Evolutionary conservation across 2,329 filamentous ascomycete species (phyloP).

Genomic region (Sclerotinia sclerotiorum): DNA sequence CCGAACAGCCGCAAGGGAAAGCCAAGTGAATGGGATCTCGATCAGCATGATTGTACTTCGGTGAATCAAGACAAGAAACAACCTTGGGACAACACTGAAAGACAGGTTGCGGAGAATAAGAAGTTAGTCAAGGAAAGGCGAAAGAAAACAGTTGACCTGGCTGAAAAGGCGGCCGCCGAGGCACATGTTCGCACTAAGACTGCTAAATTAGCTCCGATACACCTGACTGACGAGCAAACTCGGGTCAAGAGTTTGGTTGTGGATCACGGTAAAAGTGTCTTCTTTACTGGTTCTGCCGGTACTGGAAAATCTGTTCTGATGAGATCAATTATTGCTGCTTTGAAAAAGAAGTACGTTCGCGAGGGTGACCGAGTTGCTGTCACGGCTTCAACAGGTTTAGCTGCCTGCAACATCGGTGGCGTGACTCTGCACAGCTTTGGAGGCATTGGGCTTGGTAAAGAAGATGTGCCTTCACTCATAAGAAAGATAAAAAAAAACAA

Average conservation of each 20-base stretch:
- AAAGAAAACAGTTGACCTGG: conserved; percentile 47
- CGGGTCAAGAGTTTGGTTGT: conserved; percentile 82
- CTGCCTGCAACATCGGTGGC: conserved; percentile 94
- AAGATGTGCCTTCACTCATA: conserved; percentile 73
- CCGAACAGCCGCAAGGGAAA: conserved; percentile 27
- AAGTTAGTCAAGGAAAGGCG: conserved; percentile 68
- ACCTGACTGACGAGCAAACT: conserved; percentile 79
- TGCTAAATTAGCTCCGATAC: conserved; percentile 40
- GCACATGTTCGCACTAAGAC: conserved; percentile 46
- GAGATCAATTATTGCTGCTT: conserved; percentile 79
- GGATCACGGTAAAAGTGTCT: conserved; percentile 80
- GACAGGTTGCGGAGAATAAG: conserved; percentile 75
- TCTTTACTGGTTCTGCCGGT: conserved; percentile 95
- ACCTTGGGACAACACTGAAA: conserved; percentile 73
- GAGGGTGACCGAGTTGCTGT: conserved; percentile 87
- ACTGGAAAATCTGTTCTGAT: conserved; percentile 97
- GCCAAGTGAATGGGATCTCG: conserved; percentile 16
- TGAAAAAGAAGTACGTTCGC: conserved; percentile 72
- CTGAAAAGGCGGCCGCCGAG: conserved; percentile 47
- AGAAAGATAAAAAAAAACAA: conserved; percentile 88
- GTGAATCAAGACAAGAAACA: conserved; percentile 43
- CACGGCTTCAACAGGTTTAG: conserved; percentile 92
- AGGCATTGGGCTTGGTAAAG: conserved; percentile 93
- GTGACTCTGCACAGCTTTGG: conserved; percentile 95
- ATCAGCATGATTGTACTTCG: conserved; percentile 42